Evolutionary conservation across 352 stramenopile genomes (phyloP).

Genomic region (Blastocystis sp.): DNA sequence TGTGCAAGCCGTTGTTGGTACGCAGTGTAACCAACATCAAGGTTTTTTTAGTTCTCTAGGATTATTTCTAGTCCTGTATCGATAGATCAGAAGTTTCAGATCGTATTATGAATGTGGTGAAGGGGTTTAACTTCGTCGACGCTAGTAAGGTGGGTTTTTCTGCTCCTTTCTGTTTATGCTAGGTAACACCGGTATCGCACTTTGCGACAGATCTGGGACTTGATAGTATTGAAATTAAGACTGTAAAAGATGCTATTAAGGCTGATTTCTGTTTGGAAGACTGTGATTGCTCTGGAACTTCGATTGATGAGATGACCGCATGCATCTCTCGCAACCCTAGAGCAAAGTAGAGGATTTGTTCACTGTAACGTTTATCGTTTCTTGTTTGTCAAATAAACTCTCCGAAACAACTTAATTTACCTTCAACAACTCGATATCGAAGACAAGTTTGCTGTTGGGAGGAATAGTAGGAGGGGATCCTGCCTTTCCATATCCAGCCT

Average conservation of each 20-base stretch:
- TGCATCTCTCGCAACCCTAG: conserved; percentile 46
- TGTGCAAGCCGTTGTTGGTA: conserved; percentile 16
- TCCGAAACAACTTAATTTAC: conserved; percentile 40
- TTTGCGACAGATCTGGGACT: conserved; percentile 45
- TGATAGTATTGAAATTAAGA: conserved; percentile 42
- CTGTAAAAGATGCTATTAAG: conserved; percentile 33
- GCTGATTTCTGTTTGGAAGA: conserved; percentile 55
- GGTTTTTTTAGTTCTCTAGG: neutral
- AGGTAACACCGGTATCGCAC: conserved; percentile 55
- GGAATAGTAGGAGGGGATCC: conserved; percentile 78
- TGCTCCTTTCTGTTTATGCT: neutral
- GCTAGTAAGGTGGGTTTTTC: conserved; percentile 21
- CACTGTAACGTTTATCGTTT: conserved; percentile 17
- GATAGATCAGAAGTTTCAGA: conserved; percentile 44
- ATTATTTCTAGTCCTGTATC: conserved; percentile 16
- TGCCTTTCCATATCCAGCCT: conserved; percentile 78
- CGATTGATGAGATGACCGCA: conserved; percentile 48
- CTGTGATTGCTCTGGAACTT: neutral
- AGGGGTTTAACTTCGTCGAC: conserved; percentile 52
- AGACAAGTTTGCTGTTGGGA: conserved; percentile 80
- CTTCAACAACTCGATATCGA: conserved; percentile 83
- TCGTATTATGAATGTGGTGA: conserved; percentile 54
- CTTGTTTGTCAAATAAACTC: conserved; percentile 11
- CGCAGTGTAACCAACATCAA: conserved; percentile 52
- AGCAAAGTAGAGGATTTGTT: conserved; percentile 24